Evolutionary conservation across 495 filamentous ascomycete genomes (phyloP), one percentile per base, ranked within the genome.

Genomic region (Apodospora peruviana): DNA sequence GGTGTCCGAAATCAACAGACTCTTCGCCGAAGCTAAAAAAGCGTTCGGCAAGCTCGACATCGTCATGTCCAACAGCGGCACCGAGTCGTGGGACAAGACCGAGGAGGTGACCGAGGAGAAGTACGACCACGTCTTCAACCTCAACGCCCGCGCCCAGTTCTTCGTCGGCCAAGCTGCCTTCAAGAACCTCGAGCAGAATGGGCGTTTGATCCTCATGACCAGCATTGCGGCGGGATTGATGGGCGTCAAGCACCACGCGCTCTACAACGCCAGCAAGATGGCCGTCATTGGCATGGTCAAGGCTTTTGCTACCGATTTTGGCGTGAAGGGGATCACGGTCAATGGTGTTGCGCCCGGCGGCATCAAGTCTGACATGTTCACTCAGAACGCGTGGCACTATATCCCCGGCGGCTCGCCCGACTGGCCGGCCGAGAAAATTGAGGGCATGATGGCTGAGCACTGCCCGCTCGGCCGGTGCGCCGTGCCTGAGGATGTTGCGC

Each of bases 91-190:
- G 73, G 75, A 78, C 54, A 73, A 75, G 60, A 68, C 82, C 43
- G 76, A 81, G 51, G 85, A 91, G 46, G 77, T 89, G 18, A 89
- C 85, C 5, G 76, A 83, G 56, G 83, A 82, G 48, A 82, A 85
- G 57, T 90, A 82, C 71, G 85, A 91, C 65, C 72, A 77, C 40
- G 82, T 91, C 43, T 88, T 91, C 64, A 76, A 78, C 61, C 68
- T 90, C 47, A 91, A 91, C 68, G 81, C 82, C 4, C 75, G 84
- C 5, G 87, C 80, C 0, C 87, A 91, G 67, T 90, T 90, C 75
- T 89, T 90, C 69, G 87, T 91, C 47, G 86, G 83, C 27, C 85
- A 87, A 68, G 77, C 86, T 23, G 87, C 84, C 45, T 81, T 80
- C 69, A 81, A 85, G 65, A 64, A 88, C 63, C 73, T 88, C 34